These are phyloP conservation scores for Ambrosia artemisiifolia DNA, from an alignment of 129 eudicot species.

Conservation along the genomic window DNA sequence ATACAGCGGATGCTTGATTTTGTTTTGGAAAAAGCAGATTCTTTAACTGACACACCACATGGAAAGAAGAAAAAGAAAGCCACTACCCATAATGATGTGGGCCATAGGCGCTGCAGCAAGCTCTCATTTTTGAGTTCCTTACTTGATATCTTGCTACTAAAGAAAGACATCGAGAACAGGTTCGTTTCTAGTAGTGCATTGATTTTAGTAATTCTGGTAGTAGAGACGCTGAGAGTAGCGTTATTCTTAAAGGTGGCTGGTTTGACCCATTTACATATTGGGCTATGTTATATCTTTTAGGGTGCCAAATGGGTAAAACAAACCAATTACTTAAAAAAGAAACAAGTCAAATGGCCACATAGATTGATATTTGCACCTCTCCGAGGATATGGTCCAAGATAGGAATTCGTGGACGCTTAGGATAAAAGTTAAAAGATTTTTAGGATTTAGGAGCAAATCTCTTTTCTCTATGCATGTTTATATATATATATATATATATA, in stretches of 20 bases:
- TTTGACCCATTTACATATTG: background rate
- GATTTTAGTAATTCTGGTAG: background rate
- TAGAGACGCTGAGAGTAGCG: background rate
- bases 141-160: conserved; percentile 68
- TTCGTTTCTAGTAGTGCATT: conserved; percentile 11
- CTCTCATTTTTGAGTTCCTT: conserved; percentile 58
- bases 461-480: too few relatives aligned
- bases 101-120: conserved; percentile 36
- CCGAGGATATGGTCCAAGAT: too few relatives aligned
- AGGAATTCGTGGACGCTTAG: too few relatives aligned
- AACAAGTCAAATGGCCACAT: background rate
- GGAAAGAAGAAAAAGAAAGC: conserved; percentile 61
- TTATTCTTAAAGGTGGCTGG: background rate
- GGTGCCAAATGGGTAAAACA: background rate
- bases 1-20: conserved; percentile 51
- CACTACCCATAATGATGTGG: conserved; percentile 17
- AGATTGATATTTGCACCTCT: background rate
- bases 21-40: conserved; percentile 31
- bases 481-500: too few relatives aligned
- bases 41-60: conserved; percentile 18
- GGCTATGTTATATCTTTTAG: too few relatives aligned
- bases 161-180: conserved; percentile 84
- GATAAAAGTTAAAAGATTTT: too few relatives aligned
- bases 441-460: too few relatives aligned
- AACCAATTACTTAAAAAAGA: background rate